A percentile compares a stretch with the other conserved stretches of the same genome.
Conservation (phyloP, 1,284 basidiomycete genomes). For the Uromyces viciae-fabae region DNA sequence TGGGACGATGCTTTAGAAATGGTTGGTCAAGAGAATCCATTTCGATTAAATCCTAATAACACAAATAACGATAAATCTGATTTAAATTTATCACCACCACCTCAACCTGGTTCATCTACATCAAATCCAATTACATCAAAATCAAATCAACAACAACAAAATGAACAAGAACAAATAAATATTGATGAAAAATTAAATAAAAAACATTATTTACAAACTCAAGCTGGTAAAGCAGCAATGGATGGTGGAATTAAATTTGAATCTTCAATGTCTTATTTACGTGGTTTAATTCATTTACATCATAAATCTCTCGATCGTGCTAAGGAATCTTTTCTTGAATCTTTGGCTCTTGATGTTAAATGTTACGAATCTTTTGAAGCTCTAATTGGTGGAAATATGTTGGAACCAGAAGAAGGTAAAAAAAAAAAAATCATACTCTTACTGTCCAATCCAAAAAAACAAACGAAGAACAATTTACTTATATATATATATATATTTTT, state of each 20-base stretch:
- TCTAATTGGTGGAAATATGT: slow-evolving; percentile 85
- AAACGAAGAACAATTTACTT: no score
- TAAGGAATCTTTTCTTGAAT: slow-evolving; percentile 90
- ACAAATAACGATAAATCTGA: background rate
- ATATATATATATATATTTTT: background rate
- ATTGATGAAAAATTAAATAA: slow-evolving; percentile 79
- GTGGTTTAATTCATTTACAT: slow-evolving; percentile 89
- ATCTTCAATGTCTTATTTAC: slow-evolving; percentile 88
- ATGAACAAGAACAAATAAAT: no score
- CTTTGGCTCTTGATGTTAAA: slow-evolving; percentile 87
- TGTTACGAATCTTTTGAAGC: slow-evolving; percentile 95
- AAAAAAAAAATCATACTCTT: background rate
- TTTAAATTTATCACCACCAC: background rate
- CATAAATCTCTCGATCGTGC: slow-evolving; percentile 82
- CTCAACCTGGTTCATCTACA: slow-evolving; percentile 9
- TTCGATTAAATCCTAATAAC: slow-evolving; percentile 56
- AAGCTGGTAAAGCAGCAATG: slow-evolving; percentile 40
- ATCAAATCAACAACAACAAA: no score
- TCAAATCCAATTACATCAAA: no score
- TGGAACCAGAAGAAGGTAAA: slow-evolving; percentile 82
- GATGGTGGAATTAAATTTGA: slow-evolving; percentile 65
- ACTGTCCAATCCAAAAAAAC: slow-evolving; percentile 35
- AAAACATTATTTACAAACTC: slow-evolving; percentile 64
- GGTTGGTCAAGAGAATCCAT: slow-evolving; percentile 85
- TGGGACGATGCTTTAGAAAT: slow-evolving; percentile 90